A percentile compares a stretch with the other conserved stretches of the same genome.
phyloP scores from a whole-genome alignment of 495 filamentous ascomycete genomes.

The Daldinia childiae region DNA sequence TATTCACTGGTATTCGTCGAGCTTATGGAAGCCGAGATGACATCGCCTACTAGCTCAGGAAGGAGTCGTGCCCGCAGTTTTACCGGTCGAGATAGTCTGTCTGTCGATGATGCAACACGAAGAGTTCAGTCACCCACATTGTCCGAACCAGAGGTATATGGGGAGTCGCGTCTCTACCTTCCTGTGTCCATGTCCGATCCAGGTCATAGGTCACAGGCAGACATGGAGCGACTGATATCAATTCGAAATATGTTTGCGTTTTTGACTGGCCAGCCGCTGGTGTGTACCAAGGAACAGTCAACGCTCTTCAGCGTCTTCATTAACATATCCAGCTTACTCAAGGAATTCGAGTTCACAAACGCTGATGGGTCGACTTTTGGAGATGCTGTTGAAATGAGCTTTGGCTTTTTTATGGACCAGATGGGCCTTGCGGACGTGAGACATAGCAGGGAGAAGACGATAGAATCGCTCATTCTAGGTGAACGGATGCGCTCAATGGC shows the following conservation, averaged over 20 bases:
- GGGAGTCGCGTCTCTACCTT: conserved; percentile 76
- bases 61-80: conserved; percentile 54
- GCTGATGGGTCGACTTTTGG: conserved; percentile 84
- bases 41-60: conserved; percentile 51
- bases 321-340: conserved; percentile 72
- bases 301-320: conserved; percentile 79
- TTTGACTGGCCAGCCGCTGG: conserved; percentile 78
- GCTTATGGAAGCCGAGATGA: conserved; percentile 70
- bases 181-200: conserved; percentile 57
- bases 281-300: conserved; percentile 74
- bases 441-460: conserved; percentile 84
- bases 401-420: conserved; percentile 79
- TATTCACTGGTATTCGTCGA: conserved; percentile 75
- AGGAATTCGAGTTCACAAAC: conserved; percentile 80
- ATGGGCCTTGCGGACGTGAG: conserved; percentile 81
- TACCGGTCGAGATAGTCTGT: conserved; percentile 52
- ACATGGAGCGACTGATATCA: conserved; percentile 74
- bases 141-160: conserved; percentile 49
- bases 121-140: conserved; percentile 51
- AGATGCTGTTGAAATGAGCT: conserved; percentile 75
- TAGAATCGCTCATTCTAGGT: conserved; percentile 87
- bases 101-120: conserved; percentile 54
- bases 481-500: conserved; percentile 83
- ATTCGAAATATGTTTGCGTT: conserved; percentile 94
- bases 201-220: conserved; percentile 58